Conservation (phyloP, 306 rosid genomes). For the Mucuna pruriens region DNA sequence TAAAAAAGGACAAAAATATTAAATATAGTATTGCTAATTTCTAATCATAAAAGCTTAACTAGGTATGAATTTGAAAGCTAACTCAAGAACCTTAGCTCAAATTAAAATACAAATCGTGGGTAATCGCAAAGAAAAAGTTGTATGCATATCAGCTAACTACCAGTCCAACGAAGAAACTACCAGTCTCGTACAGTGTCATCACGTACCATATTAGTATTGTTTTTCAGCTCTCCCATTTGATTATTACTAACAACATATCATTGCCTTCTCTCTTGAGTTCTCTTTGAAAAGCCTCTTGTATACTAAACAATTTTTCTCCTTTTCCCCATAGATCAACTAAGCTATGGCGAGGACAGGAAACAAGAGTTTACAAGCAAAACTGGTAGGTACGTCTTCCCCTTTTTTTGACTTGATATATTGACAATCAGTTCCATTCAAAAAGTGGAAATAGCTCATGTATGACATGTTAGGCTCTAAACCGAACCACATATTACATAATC, state of each 20-base stretch:
- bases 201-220: background rate
- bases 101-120: background rate
- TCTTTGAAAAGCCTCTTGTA: background rate
- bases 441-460: background rate
- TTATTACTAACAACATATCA: background rate
- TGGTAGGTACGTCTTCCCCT: slow-evolving; percentile 89
- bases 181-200: slow-evolving; percentile 47
- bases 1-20: background rate
- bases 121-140: background rate
- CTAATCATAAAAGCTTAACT: background rate
- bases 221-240: background rate
- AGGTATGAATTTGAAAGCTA: background rate
- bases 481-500: background rate
- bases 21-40: background rate
- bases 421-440: background rate
- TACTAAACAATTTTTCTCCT: background rate
- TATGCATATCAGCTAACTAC: slow-evolving; percentile 42
- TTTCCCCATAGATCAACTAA: slow-evolving; percentile 32
- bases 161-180: slow-evolving; percentile 74
- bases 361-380: slow-evolving; percentile 89
- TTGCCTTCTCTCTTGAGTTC: slow-evolving; percentile 10
- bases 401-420: background rate
- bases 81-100: background rate
- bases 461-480: background rate
- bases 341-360: slow-evolving; percentile 66